Evolutionary conservation across 208 protist species (phyloP), one percentile per base, ranked within the genome.

Genomic region (Leishmania gerbilli): DNA sequence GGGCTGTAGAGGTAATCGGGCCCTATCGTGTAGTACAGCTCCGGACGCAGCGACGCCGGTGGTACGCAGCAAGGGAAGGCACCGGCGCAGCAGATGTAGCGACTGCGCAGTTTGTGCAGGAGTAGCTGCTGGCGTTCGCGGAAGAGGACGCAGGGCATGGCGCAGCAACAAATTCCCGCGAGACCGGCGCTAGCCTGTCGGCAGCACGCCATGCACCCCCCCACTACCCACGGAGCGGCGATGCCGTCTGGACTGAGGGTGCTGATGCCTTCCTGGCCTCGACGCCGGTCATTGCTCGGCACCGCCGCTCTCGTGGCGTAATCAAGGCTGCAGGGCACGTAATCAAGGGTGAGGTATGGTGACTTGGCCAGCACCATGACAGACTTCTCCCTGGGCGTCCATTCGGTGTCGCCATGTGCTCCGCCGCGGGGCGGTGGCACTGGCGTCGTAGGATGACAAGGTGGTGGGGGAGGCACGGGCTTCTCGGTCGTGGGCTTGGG

Each of bases 11-110:
- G 37, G 49, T 69, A 62, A 37, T 45, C 74, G 40, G 83, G 76
- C 21, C 55, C 65, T 37, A 83, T 71, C 13, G 86, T 89, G 62
- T 84, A 80, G 84, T 92, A 92, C 68, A 92, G 75, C 86, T 92
- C 89, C 21, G 89, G 89, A 40, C 86, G 86, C 72, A 88, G 77
- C 37, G 79, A 49, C 40, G 71, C 71, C 27, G 83, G 82, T 40
- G 89, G 86, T 40, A 88, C 79, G 69, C 89, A 92, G 76, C 86
- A 92, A 27, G 86, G 80, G 24, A 92, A 80, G 69, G 85, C 80
- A 8, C 81, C 81, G 6, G 79, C 83, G 71, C 89, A 92, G 79
- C 89, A 92, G 62, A 90, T 79, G 49, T 92, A 90, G 67, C 84
- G 83, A 40, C 84, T 86, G 42, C 64, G 56, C n/a, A 88, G 31